Evolutionary conservation across 257 asterid species (phyloP).

Genomic region (Nicotiana noctiflora): DNA sequence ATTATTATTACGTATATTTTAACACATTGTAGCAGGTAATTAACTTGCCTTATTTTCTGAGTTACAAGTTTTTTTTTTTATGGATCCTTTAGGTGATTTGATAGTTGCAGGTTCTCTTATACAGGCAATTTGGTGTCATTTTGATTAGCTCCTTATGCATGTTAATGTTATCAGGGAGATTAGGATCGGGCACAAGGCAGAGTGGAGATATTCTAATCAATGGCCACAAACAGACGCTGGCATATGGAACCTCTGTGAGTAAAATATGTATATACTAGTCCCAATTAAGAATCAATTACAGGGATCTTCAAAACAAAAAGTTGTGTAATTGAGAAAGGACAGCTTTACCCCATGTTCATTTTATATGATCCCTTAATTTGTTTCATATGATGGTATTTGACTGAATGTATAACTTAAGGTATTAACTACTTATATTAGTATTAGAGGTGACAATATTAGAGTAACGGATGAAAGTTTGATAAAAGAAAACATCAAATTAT

Average conservation of each 20-base stretch:
- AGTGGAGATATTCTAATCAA: slow-evolving; percentile 19
- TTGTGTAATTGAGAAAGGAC: background rate
- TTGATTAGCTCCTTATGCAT: background rate
- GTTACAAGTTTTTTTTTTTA: too few species aligned
- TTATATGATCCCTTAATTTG: too few species aligned
- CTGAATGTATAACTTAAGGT: background rate
- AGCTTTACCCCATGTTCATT: background rate
- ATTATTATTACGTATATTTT: background rate
- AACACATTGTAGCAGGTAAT: background rate
- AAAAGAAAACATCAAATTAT: too few species aligned
- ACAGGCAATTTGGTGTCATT: background rate
- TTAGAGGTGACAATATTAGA: too few species aligned
- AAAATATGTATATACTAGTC: background rate
- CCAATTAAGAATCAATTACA: background rate
- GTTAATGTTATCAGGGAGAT: slow-evolving; percentile 10
- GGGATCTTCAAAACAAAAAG: background rate
- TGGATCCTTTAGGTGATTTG: background rate
- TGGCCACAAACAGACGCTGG: slow-evolving; percentile 17
- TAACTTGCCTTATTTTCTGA: too few species aligned
- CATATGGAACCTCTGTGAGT: slow-evolving; percentile 15
- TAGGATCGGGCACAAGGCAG: slow-evolving; percentile 18
- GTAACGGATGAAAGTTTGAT: too few species aligned
- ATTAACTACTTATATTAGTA: background rate
- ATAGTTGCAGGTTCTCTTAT: background rate
- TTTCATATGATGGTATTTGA: too few species aligned